Conservation (phyloP, 2,329 filamentous ascomycete genomes). For the Trichoderma simmonsii region DNA sequence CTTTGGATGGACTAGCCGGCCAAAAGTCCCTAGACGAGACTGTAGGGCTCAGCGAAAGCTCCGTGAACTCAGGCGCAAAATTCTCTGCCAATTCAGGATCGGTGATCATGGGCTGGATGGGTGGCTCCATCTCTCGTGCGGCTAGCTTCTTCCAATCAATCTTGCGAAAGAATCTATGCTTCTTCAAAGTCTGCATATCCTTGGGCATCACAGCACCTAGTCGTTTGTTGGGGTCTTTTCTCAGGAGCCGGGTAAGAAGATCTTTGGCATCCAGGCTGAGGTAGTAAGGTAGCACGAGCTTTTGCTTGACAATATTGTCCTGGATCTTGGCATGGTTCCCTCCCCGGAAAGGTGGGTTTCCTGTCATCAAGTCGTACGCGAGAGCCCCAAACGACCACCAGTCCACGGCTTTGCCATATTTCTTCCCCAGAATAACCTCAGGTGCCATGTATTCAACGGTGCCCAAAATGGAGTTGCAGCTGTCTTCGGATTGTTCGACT, state of each 20-base stretch:
- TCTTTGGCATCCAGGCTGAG: constrained; percentile 91
- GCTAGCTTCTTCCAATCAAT: constrained; percentile 92
- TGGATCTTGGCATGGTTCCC: constrained; percentile 93
- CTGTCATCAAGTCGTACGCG: constrained; percentile 88
- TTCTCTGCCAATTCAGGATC: constrained; percentile 96
- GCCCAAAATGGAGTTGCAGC: constrained; percentile 85
- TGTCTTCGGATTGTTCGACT: constrained; percentile 59
- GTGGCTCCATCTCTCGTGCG: constrained; percentile 76
- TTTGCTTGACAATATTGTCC: constrained; percentile 92
- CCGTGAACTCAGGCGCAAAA: constrained; percentile 89
- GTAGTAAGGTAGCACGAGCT: constrained; percentile 85
- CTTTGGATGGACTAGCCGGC: constrained; percentile 41
- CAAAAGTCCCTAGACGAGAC: constrained; percentile 45
- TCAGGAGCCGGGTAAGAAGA: constrained; percentile 80
- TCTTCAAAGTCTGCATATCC: constrained; percentile 81
- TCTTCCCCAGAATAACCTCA: constrained; percentile 81
- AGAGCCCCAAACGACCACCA: constrained; percentile 98
- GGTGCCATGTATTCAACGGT: constrained; percentile 99
- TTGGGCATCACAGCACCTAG: constrained; percentile 86
- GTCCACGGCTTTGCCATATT: constrained; percentile 92
- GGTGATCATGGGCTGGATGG: constrained; percentile 90
- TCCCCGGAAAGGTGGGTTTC: constrained; percentile 84
- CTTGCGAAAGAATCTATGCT: constrained; percentile 93
- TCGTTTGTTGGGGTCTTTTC: constrained; percentile 88
- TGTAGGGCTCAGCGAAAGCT: constrained; percentile 74